These are phyloP conservation scores for Pseudogymnoascus sp. DNA, from an alignment of 2,329 filamentous ascomycete genomes.

Conservation along the genomic window DNA sequence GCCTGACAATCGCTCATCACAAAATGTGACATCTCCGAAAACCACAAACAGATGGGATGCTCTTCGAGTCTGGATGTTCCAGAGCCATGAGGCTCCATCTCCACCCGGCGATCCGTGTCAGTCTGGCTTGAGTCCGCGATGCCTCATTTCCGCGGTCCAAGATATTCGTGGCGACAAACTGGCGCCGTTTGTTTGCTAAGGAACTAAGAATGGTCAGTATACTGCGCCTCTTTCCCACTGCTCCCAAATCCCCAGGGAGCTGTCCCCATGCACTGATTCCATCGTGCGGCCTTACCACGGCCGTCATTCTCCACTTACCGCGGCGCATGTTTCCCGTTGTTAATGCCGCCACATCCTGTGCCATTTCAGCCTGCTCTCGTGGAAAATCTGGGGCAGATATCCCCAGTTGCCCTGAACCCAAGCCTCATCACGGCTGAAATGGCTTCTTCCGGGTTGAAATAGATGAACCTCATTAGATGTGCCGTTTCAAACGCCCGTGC, in stretches of 20 bases:
- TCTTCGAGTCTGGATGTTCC: not conserved
- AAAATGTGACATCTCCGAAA: constrained; percentile 5
- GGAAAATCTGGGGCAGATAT: not conserved
- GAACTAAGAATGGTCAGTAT: not conserved
- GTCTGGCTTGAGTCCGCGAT: not conserved
- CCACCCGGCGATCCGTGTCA: constrained; percentile 6
- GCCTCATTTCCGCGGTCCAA: not conserved
- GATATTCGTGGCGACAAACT: not conserved
- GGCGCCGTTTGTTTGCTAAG: not conserved
- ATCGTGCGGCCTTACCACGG: not conserved
- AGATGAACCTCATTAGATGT: constrained; percentile 4
- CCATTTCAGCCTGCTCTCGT: constrained; percentile 1
- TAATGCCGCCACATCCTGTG: not conserved
- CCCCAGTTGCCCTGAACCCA: not conserved
- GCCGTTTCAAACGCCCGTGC: constrained; percentile 2
- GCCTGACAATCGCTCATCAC: not conserved
- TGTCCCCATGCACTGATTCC: not conserved
- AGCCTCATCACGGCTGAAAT: not conserved
- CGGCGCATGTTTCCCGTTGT: not conserved
- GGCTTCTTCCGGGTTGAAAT: not conserved
- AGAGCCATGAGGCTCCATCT: constrained; percentile 1
- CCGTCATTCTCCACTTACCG: not conserved
- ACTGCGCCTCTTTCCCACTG: not conserved
- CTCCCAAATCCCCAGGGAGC: not conserved
- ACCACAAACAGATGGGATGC: not conserved